Conservation (phyloP, 371 early-diverging fungal species). For the Mortierella sp. region DNA sequence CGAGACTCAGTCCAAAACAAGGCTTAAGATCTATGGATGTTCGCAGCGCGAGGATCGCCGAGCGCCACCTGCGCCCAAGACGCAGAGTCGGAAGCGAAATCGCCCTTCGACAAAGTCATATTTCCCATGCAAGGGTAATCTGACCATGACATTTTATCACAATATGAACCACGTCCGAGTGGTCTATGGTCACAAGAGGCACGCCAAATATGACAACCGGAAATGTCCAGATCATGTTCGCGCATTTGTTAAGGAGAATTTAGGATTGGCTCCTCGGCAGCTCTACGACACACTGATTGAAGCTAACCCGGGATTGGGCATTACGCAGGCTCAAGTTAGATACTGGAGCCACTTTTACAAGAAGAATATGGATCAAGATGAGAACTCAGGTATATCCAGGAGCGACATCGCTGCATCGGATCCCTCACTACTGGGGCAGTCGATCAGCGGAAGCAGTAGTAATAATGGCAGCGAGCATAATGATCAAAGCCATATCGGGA, state of each 20-base stretch:
- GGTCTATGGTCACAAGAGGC: constrained; percentile 43
- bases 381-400: background rate
- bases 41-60: constrained; percentile 51
- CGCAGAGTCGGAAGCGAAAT: constrained; percentile 48
- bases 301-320: constrained; percentile 18
- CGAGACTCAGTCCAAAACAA: constrained; percentile 52
- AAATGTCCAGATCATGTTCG: constrained; percentile 55
- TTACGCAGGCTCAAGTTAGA: constrained; percentile 54
- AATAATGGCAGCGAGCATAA: background rate
- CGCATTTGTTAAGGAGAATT: constrained; percentile 43
- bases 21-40: constrained; percentile 55
- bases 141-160: constrained; percentile 55
- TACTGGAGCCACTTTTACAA: constrained; percentile 55
- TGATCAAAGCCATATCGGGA: background rate
- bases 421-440: constrained; percentile 7
- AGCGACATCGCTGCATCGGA: constrained; percentile 4
- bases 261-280: constrained; percentile 31
- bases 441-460: background rate
- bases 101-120: constrained; percentile 51
- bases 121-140: constrained; percentile 52
- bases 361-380: constrained; percentile 36
- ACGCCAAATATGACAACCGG: constrained; percentile 55
- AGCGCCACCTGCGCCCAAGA: constrained; percentile 54
- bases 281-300: constrained; percentile 34
- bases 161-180: constrained; percentile 46